phyloP scores from a whole-genome alignment of 2,329 filamentous ascomycete genomes.

The Alternaria tenuissima region DNA sequence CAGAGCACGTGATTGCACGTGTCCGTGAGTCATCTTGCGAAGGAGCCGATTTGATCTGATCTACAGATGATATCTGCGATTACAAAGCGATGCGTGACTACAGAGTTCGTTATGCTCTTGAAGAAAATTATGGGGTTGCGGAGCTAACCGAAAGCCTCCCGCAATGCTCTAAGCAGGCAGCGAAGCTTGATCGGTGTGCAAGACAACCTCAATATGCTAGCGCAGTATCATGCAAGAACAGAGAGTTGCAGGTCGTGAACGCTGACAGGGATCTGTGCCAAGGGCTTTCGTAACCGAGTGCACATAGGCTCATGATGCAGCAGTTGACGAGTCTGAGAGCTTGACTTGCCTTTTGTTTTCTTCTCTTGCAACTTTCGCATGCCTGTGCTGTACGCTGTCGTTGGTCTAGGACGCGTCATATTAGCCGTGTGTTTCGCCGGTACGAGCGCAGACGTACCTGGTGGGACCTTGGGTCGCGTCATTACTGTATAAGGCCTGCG shows the following conservation, averaged over 20 bases:
- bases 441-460: conserved; percentile 32
- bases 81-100: neutral
- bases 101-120: neutral
- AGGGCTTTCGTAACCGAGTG: neutral
- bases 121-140: neutral
- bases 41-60: neutral
- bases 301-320: neutral
- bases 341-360: conserved; percentile 70
- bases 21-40: neutral
- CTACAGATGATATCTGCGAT: neutral
- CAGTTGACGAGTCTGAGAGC: conserved; percentile 3
- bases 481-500: conserved; percentile 25
- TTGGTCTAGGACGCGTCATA: conserved; percentile 67
- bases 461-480: conserved; percentile 48
- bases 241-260: neutral
- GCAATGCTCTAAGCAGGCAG: neutral
- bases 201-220: neutral
- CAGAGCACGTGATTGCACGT: neutral
- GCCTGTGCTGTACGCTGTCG: conserved; percentile 70
- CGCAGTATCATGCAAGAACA: neutral
- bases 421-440: conserved; percentile 25
- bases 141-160: neutral
- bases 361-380: conserved; percentile 70
- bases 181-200: neutral
- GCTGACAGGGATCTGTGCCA: conserved; percentile 1